Base-by-base conservation (phyloP, 768 basidiomycete genomes). In the Lactarius quietus region DNA sequence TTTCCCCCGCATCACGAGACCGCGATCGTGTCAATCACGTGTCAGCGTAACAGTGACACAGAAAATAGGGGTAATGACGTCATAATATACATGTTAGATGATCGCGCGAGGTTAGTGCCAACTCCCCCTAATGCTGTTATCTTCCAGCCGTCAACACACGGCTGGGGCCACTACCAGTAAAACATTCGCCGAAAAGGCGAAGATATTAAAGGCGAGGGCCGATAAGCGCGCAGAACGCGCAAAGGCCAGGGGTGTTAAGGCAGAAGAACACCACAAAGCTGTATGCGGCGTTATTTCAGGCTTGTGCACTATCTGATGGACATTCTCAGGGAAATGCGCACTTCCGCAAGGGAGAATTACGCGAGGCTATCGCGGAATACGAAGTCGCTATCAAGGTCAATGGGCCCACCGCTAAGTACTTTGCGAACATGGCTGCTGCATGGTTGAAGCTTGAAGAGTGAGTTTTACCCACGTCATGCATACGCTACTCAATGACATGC, bases 241-340 rank as follows among this genome's bases (percentile, higher is more conserved):
- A 6, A 33, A 48, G 15, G 59, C 28, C 0, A 48, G 53, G 33
- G 41, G 15, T 18, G n/a, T 23, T n/a, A 31, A 60, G 3, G 64
- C 58, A 54, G 63, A 59, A 43, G 6, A 29, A 7, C 33, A 20
- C 38, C 41, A 55, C 38, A 58, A 64, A 35, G 23, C 33, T 0
- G 63, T 64, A 64, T 6, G 63, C 38, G 8, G 45, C 20, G 2
- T 39, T 12, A 31, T 3, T 5, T 48, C 12, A 0, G 23, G 23
- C 26, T n/a, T 23, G 39, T 18, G 18, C 15, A 15, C 1, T 3
- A 18, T 41, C 63, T 48, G 14, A 15, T 39, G n/a, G n/a, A n/a
- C n/a, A n/a, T 36, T 10, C 38, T 12, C 59, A 84, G 82, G 83
- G 84, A 9, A 83, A 83, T 53, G 61, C 68, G 14, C 72, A 76